These are phyloP conservation scores for Zychaea mexicana DNA, from an alignment of 371 early-diverging fungal species.

Conservation along the genomic window DNA sequence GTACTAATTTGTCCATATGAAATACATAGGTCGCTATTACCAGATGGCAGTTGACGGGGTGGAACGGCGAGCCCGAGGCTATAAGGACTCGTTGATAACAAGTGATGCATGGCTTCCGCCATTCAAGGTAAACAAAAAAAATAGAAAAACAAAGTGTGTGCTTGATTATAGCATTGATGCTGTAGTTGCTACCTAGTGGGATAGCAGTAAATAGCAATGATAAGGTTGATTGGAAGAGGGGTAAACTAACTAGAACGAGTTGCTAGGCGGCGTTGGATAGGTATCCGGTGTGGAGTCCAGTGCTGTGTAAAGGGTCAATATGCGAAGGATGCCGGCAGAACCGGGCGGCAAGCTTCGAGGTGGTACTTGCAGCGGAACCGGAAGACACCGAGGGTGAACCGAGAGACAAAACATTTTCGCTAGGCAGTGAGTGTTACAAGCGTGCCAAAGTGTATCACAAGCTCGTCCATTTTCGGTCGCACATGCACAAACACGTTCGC, in stretches of 20 bases:
- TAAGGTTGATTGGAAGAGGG: too few species aligned
- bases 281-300: constrained; percentile 12
- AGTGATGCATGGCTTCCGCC: constrained; percentile 27
- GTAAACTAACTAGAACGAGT: too few species aligned
- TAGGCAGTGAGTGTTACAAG: constrained; percentile 24
- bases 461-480: constrained; percentile 23
- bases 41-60: constrained; percentile 13
- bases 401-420: constrained; percentile 8
- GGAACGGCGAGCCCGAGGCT: constrained; percentile 19
- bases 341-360: constrained; percentile 10
- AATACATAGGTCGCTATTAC: constrained; percentile 13
- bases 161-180: too few species aligned
- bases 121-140: constrained; percentile 15
- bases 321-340: constrained; percentile 24
- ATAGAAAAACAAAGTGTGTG: background rate
- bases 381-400: constrained; percentile 8
- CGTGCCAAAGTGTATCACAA: constrained; percentile 24
- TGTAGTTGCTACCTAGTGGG: too few species aligned
- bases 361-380: constrained; percentile 7
- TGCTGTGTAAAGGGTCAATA: background rate
- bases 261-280: constrained; percentile 18
- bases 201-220: background rate
- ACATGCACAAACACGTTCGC: constrained; percentile 15
- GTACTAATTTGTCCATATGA: constrained; percentile 1
- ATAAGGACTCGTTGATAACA: constrained; percentile 13